These are phyloP conservation scores for Pyricularia pennisetigena DNA, from an alignment of 2,329 filamentous ascomycete genomes.

Conservation along the genomic window DNA sequence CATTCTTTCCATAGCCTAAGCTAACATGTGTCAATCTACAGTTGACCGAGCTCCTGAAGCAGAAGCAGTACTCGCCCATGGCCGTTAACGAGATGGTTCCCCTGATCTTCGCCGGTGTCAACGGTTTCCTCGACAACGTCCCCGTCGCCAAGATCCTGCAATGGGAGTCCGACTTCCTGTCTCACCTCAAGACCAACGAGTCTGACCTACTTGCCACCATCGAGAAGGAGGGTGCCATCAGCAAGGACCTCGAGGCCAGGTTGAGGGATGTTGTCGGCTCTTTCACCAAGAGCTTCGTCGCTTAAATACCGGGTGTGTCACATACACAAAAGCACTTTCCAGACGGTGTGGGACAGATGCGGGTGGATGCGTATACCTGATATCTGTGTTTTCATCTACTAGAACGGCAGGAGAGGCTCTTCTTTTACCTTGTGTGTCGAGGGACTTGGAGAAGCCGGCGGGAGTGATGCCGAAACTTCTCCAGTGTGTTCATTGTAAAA, in stretches of 20 bases:
- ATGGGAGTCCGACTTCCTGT: constrained; percentile 93
- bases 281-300: constrained; percentile 91
- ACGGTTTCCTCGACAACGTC: constrained; percentile 82
- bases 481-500: constrained; percentile 49
- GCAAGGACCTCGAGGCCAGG: constrained; percentile 84
- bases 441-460: constrained; percentile 36
- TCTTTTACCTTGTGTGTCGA: constrained; percentile 28
- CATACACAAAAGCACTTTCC: constrained; percentile 17
- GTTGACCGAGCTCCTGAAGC: constrained; percentile 96
- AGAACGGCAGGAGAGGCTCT: constrained; percentile 2
- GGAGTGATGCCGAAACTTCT: constrained; percentile 28
- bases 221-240: constrained; percentile 90
- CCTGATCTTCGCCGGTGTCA: constrained; percentile 98
- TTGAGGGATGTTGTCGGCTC: constrained; percentile 63
- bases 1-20: not conserved
- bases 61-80: constrained; percentile 99
- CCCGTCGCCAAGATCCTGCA: constrained; percentile 84
- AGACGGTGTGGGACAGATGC: constrained; percentile 16
- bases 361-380: constrained; percentile 19
- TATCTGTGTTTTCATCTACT: constrained; percentile 8
- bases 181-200: constrained; percentile 88
- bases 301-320: constrained; percentile 33
- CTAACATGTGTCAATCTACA: constrained; percentile 23
- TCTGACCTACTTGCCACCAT: constrained; percentile 73
- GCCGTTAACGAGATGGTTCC: constrained; percentile 99